Base-by-base conservation (phyloP, 2,329 filamentous ascomycete genomes). In the Samsoniella hepiali region DNA sequence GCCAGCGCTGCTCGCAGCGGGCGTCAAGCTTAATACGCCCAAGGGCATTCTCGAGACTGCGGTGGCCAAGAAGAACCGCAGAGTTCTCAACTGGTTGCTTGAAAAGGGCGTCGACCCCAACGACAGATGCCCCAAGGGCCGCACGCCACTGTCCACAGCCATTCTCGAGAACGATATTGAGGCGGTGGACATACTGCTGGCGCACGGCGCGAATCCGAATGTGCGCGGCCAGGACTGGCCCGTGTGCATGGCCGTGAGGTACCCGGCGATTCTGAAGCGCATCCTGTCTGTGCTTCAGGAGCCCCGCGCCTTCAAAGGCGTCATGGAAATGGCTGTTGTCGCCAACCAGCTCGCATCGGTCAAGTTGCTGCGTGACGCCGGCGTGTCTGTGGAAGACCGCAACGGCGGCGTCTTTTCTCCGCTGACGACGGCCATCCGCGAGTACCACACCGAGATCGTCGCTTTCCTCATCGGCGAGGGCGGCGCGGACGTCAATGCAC, bases 401-500 rank as follows among this genome's bases (percentile, higher is more conserved):
- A 90, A 88, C 70, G 88, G 87, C 27, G 88, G 88, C 60, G 88
- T 90, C 56, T 91, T 91, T 76, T 89, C 86, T 0, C 85, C 87
- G 0, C 79, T 90, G 4, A 90, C 87, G 0, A 88, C 86, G 0
- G 86, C 86, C 9, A 84, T 90, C 63, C 85, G 87, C 13, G 88
- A 90, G 72, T 78, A 84, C 32, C 80, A 81, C 67, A 83, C 81
- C 51, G 81, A 83, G 0, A 89, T 90, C 63, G 85, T 88, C 47
- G 73, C 72, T 4, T 90, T 80, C 75, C 80, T 90, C 10, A 77
- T 90, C 63, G 80, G 84, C 56, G 82, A 87, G 65, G 86, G 82
- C 1, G 82, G 81, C 9, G 88, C 87, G 0, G 85, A 90, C 68
- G 81, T 86, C 51, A 90, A 90, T 70, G 79, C 84, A 0, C 87